Percentiles rank a stretch among this genome's conserved stretches.
Conservation (phyloP, 495 filamentous ascomycete species). For the Beverwykella pulmonaria region DNA sequence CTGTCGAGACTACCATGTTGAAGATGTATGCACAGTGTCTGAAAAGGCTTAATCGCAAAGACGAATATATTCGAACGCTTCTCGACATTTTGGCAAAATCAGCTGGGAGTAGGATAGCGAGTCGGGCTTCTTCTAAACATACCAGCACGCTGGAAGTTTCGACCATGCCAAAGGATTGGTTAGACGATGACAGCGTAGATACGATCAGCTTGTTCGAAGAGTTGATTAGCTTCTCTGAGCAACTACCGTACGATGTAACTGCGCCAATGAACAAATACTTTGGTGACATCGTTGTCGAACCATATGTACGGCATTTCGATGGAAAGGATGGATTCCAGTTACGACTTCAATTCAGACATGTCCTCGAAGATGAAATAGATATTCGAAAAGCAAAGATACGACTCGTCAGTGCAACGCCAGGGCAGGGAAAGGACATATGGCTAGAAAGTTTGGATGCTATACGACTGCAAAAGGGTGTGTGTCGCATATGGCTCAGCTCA, state of each 20-base stretch:
- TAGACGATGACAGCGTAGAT: conserved; percentile 59
- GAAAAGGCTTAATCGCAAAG: conserved; percentile 69
- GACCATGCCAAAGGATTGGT: conserved; percentile 41
- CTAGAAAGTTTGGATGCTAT: conserved; percentile 54
- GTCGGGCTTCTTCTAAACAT: conserved; percentile 5
- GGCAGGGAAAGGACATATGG: conserved; percentile 64
- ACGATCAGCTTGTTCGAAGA: conserved; percentile 65
- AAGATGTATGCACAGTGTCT: conserved; percentile 84
- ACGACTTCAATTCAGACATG: conserved; percentile 67
- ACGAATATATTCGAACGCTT: conserved; percentile 78
- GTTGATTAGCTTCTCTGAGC: conserved; percentile 63
- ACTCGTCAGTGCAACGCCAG: conserved; percentile 55
- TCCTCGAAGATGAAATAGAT: conserved; percentile 70
- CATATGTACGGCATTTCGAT: conserved; percentile 67
- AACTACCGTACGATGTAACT: conserved; percentile 64
- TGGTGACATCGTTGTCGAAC: conserved; percentile 67
- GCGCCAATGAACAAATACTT: conserved; percentile 76
- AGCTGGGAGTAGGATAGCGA: conserved; percentile 57
- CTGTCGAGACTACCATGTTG: conserved; percentile 79
- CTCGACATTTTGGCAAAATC: conserved; percentile 73
- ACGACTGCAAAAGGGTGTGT: conserved; percentile 57
- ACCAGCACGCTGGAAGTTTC: conserved; percentile 7
- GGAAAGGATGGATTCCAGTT: conserved; percentile 79
- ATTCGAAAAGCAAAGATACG: conserved; percentile 68
- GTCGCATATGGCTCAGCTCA: conserved; percentile 54